Base-by-base conservation (phyloP, 192 early-diverging fungal genomes). In the Podila horticola region DNA sequence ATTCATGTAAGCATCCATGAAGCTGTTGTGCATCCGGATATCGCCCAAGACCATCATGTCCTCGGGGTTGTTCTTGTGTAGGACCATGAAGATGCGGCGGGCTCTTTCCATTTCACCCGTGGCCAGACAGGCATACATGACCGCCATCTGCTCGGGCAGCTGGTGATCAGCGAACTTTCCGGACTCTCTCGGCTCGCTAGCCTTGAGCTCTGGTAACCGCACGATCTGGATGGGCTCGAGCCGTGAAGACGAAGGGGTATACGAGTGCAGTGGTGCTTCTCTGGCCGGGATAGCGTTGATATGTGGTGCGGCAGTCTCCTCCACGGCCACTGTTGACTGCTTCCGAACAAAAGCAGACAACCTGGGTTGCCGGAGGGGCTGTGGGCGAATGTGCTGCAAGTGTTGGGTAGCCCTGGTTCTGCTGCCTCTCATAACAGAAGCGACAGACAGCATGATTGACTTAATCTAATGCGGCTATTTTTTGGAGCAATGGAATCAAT, bases 91-190 rank as follows among this genome's bases (percentile, higher is more conserved):
- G 36, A 96, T 90, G 26, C 88, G 83, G 64, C 93, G 90, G 13
- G 97, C 97, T 19, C 93, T 87, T 49, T 87, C 88, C 58, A 93
- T 83, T 66, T 93, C 86, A 6, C 94, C 92, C 2, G 91, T 89
- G n/a, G 87, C 74, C 51, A 98, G 71, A 64, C 93, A 94, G 2
- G 93, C 94, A 50, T 94, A 90, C 81, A 96, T 86, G 4, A 94
- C 66, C 28, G 91, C 90, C 66, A 97, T 90, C 68, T 95, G 92
- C 64, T 96, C 91, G 1, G 90, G 73, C 55, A 95, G 49, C 8
- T 81, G 77, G 50, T 81, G 66, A 6, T 81, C 77, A 24, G 71
- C 70, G 52, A 81, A 81, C 71, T 73, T 81, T 34, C 77, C 77
- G 0, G 71, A 22, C 38, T 73, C 77, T 30, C 49, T 60, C 6